These are phyloP conservation scores for Geotrichum fermentans DNA, from an alignment of 1,139 yeast species.

Conservation along the genomic window DNA sequence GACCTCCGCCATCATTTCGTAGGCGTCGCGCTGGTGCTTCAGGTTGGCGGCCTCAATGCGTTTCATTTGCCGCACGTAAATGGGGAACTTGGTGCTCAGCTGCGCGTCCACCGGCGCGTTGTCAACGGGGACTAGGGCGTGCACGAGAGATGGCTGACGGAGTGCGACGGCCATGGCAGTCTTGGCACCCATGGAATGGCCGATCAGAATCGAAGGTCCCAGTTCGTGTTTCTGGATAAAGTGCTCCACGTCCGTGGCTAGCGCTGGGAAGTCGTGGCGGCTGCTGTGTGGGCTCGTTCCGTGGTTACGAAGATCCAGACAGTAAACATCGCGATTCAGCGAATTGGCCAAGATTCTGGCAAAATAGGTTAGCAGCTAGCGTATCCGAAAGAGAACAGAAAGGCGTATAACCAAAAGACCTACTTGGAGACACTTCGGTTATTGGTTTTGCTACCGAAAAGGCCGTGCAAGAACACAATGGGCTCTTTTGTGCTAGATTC, in stretches of 20 bases:
- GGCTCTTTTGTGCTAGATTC: constrained; percentile 40
- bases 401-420: too few relatives aligned
- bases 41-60: constrained; percentile 44
- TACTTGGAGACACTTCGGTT: constrained; percentile 67
- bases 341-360: constrained; percentile 35
- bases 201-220: constrained; percentile 62
- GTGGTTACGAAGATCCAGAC: constrained; percentile 82
- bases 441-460: constrained; percentile 78
- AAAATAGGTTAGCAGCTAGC: background rate
- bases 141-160: constrained; percentile 59
- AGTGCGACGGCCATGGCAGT: constrained; percentile 84
- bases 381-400: too few relatives aligned
- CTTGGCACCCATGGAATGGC: constrained; percentile 98
- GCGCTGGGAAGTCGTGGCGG: constrained; percentile 70
- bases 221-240: constrained; percentile 52
- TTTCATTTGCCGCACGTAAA: constrained; percentile 60
- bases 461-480: constrained; percentile 75
- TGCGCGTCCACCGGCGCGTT: constrained; percentile 76
- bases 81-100: constrained; percentile 57
- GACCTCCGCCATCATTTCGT: constrained; percentile 48
- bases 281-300: constrained; percentile 78
- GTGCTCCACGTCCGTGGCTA: constrained; percentile 78
- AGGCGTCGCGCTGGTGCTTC: constrained; percentile 61
- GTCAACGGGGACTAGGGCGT: constrained; percentile 72
- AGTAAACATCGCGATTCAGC: constrained; percentile 46